phyloP scores from a whole-genome alignment of 2,329 filamentous ascomycete species.

The Stromatinia cepivora region DNA sequence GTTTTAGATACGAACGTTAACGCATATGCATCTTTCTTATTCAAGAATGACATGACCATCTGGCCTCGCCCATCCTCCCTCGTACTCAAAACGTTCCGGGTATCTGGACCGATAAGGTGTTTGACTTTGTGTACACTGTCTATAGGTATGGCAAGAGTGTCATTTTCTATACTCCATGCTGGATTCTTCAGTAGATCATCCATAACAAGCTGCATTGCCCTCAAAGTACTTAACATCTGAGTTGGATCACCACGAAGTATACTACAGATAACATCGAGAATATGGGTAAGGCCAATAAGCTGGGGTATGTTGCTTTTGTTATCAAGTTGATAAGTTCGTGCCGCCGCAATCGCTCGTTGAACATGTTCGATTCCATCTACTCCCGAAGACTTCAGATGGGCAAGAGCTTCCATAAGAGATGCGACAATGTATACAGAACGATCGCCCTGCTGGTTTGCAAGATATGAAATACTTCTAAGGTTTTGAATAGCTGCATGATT shows the following conservation, averaged over 20 bases:
- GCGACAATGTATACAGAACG: conserved; percentile 64
- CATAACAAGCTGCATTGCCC: conserved; percentile 60
- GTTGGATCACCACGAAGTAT: conserved; percentile 60
- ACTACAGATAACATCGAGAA: conserved; percentile 70
- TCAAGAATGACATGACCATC: conserved; percentile 61
- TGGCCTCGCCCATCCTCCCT: conserved; percentile 52
- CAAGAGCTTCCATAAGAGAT: conserved; percentile 67
- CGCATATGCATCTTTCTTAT: conserved; percentile 55
- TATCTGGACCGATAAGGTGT: conserved; percentile 58
- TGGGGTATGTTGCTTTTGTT: conserved; percentile 64
- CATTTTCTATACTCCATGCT: conserved; percentile 42
- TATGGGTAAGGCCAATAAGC: conserved; percentile 63
- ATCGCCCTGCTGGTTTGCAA: conserved; percentile 62
- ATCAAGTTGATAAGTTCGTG: conserved; percentile 69
- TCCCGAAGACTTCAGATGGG: conserved; percentile 64
- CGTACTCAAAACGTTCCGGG: conserved; percentile 54
- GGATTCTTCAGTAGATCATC: conserved; percentile 52
- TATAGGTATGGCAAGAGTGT: conserved; percentile 56
- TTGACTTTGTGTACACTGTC: conserved; percentile 51
- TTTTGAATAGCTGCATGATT: conserved; percentile 65
- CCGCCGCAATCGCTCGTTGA: conserved; percentile 72
- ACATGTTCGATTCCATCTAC: conserved; percentile 68
- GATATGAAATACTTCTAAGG: conserved; percentile 59
- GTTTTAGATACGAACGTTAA: conserved; percentile 35
- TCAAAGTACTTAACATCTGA: conserved; percentile 59